Evolutionary conservation across 31 red algal genomes (phyloP).

Genomic region (Asparagopsis taxiformis): DNA sequence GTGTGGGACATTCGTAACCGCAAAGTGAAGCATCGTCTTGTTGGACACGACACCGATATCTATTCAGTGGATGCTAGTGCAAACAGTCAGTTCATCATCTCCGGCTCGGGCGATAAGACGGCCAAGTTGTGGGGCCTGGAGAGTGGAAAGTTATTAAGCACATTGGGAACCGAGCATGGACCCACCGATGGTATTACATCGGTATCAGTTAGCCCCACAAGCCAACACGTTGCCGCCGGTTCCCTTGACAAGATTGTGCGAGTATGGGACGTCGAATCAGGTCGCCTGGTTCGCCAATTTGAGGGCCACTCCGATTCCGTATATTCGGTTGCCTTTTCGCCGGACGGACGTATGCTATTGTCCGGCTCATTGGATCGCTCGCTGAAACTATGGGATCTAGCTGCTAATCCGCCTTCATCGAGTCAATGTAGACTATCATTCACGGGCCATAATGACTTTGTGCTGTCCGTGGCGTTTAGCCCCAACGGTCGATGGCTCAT

Average conservation of each 20-base stretch:
- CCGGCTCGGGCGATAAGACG: constrained; percentile 84
- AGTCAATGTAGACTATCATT: constrained; percentile 66
- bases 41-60: constrained; percentile 84
- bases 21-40: constrained; percentile 53
- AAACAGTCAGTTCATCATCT: constrained; percentile 76
- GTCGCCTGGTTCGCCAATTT: constrained; percentile 72
- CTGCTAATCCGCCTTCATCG: constrained; percentile 14
- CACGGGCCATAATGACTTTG: constrained; percentile 88
- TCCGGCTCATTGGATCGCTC: constrained; percentile 92
- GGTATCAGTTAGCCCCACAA: constrained; percentile 67
- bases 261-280: constrained; percentile 84
- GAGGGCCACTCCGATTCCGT: constrained; percentile 91
- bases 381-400: constrained; percentile 92
- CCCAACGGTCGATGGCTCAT: constrained; percentile 85
- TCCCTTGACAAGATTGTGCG: constrained; percentile 90
- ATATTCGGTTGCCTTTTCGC: constrained; percentile 96
- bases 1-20: constrained; percentile 88
- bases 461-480: constrained; percentile 87
- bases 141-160: constrained; percentile 68
- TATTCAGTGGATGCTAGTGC: constrained; percentile 86
- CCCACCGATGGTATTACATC: constrained; percentile 89
- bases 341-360: constrained; percentile 75
- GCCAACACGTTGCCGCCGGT: constrained; percentile 78
- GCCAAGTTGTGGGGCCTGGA: constrained; percentile 89
- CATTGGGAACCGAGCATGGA: constrained; percentile 66